phyloP scores from a whole-genome alignment of 805 yeast genomes.

The Wickerhamiella brachini region DNA sequence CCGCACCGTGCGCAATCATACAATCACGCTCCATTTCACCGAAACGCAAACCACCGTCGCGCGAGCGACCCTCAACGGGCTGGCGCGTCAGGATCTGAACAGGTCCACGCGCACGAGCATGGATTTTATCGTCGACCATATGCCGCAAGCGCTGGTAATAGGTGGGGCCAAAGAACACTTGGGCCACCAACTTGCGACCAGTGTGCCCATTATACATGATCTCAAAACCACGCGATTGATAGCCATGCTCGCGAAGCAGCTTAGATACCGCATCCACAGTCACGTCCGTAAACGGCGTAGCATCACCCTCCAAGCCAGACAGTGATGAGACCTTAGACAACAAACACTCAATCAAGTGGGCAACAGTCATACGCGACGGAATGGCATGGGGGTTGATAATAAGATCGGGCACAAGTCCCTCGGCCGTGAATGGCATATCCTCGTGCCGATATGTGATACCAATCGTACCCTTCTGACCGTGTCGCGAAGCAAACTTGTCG shows the following conservation, averaged over 20 bases:
- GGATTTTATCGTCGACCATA: constrained; percentile 98
- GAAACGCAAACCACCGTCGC: constrained; percentile 98
- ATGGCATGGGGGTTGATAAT: constrained; percentile 98
- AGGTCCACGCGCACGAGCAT: constrained; percentile 98
- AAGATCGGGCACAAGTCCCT: constrained; percentile 94
- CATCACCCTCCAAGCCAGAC: constrained; percentile 97
- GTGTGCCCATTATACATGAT: constrained; percentile 98
- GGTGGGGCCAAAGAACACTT: constrained; percentile 98
- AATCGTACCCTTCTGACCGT: constrained; percentile 99
- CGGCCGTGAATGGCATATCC: constrained; percentile 95
- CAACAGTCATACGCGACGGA: constrained; percentile 99
- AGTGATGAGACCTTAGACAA: constrained; percentile 87
- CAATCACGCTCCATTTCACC: constrained; percentile 99
- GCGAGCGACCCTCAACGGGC: constrained; percentile 97
- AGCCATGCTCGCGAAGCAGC: constrained; percentile 86
- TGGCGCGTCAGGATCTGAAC: constrained; percentile 95
- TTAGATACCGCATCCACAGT: constrained; percentile 95
- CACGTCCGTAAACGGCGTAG: constrained; percentile 96
- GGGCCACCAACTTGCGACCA: constrained; percentile 95
- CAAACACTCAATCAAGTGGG: constrained; percentile 96
- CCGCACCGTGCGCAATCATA: constrained; percentile 99
- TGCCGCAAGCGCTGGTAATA: constrained; percentile 97
- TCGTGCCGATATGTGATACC: constrained; percentile 98
- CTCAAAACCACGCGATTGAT: constrained; percentile 96
- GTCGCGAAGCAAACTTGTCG: constrained; percentile 98